Base-by-base conservation (phyloP, 169 alveolate species). In the Plasmodium relictum region DNA sequence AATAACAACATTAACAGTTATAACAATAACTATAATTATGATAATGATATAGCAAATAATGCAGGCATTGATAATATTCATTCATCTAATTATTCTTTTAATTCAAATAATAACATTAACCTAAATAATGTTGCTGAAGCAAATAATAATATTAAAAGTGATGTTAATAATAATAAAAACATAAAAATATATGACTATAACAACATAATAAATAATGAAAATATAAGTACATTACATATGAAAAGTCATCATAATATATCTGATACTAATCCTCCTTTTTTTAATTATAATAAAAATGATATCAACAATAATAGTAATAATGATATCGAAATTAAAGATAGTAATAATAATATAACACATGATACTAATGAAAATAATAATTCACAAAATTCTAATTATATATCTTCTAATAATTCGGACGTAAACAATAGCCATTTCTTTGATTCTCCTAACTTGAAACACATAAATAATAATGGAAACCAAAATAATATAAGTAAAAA, bases 211-310 rank as follows among this genome's bases (percentile, higher is more conserved):
- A 31, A 31, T 31, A 31, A 31, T 31, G 39, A 31, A 31, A 31
- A 31, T 31, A 10, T 66, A 71, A 26, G 52, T 14, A 1, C 31
- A 56, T 71, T 48, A 70, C 1, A 31, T 31, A 31, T 31, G 39
- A 31, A 31, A 31, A 3, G 39, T 37, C 65, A 71, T 52, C 65
- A 56, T 50, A 50, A 48, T 20, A 31, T 71, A 14, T 50, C 45
- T 20, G 85, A 71, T 59, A 1, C 2, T 20, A 52, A 71, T 39
- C 26, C 31, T 59, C 18, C 76, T 56, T 14, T 41, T 56, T 41
- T 41, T 31, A 18, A 56, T 69, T 69, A 69, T 44, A 69, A 44
- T 41, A 69, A 44, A 4, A 69, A 42, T 69, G 76, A 69, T 22
- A 2, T 69, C n/a, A 42, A 69, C 9, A 39, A 20, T 3, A 59